Evolutionary conservation across 257 asterid genomes (phyloP).

Genomic region (Jacaranda mimosifolia): DNA sequence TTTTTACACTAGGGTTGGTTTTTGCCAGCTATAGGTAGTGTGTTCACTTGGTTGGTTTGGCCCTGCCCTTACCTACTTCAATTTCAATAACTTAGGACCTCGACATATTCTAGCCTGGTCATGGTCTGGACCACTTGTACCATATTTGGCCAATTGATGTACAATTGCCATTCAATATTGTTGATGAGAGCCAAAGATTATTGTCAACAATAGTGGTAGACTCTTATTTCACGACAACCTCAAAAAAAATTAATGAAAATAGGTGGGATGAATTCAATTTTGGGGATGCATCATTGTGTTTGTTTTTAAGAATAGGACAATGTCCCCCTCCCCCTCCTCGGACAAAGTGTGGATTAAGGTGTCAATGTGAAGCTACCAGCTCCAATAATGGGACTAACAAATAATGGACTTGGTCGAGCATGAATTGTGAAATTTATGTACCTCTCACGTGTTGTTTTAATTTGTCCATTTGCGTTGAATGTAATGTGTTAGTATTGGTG

Average conservation of each 20-base stretch:
- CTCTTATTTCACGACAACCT: not conserved
- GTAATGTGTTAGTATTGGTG: too few species aligned
- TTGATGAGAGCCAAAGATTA: not conserved
- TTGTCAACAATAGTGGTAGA: not conserved
- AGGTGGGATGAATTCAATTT: not conserved
- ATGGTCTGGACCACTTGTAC: not conserved
- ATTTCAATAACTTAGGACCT: not conserved
- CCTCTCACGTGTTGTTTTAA: too few species aligned
- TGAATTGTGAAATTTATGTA: too few species aligned
- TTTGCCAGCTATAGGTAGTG: too few species aligned
- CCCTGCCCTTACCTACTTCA: not conserved
- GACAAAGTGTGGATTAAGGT: not conserved
- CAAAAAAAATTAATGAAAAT: not conserved
- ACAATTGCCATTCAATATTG: not conserved
- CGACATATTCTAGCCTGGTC: not conserved
- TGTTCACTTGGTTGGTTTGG: not conserved
- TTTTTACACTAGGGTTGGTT: too few species aligned
- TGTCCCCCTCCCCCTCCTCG: not conserved
- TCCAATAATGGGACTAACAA: not conserved
- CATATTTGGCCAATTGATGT: not conserved
- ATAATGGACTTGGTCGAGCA: not conserved
- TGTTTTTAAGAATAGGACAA: not conserved
- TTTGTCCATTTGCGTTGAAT: too few species aligned
- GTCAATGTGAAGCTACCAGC: not conserved
- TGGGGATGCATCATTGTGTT: not conserved